Base-by-base conservation (phyloP, 2,329 filamentous ascomycete species). In the Phyllosticta ampelicida region DNA sequence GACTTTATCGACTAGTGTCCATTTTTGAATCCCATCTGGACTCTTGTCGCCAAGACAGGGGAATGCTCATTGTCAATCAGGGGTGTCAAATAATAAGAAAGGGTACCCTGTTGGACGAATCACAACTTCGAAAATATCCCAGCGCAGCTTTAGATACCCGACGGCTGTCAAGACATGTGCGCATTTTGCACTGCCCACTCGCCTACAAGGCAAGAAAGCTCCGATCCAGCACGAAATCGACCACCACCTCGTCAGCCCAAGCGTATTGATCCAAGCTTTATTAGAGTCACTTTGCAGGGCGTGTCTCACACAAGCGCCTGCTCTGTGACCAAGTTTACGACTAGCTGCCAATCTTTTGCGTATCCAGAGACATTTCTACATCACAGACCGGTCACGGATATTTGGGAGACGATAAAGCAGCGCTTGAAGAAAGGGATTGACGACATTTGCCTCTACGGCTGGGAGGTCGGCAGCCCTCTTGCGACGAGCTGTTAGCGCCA, bases 1-100 rank as follows among this genome's bases (percentile, higher is more conserved):
- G 26, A 51, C 13, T 26, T 51, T 58, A 54, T 51, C 48, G 36
- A 54, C 52, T 58, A 58, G 56, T 52, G 56, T 48, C 36, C 56
- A 58, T 58, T 58, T 52, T 50, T 52, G 48, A 13, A 21, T 19
- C 36, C 23, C 48, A 30, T 54, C 56, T 21, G 26, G 51, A 51
- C 52, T 50, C 16, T 29, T 48, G 54, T 36, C 20, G 44, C 56
- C 56, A 58, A 58, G 56, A 30, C 26, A 48, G 19, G 56, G 51
- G 52, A 51, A 58, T 54, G 56, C 28, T 54, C 52, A 21, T 26
- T 20, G 18, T 11, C 20, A 52, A 51, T 44, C 11, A 44, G 36
- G 36, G 36, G 36, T 18, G 36, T 20, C 2, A 51, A 51, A 51
- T 11, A 51, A 20, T 26, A 51, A 51, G 28, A 58, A 58, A 51